These are phyloP conservation scores for Tephrocybe sp. DNA, from an alignment of 768 basidiomycete species.

Conservation along the genomic window DNA sequence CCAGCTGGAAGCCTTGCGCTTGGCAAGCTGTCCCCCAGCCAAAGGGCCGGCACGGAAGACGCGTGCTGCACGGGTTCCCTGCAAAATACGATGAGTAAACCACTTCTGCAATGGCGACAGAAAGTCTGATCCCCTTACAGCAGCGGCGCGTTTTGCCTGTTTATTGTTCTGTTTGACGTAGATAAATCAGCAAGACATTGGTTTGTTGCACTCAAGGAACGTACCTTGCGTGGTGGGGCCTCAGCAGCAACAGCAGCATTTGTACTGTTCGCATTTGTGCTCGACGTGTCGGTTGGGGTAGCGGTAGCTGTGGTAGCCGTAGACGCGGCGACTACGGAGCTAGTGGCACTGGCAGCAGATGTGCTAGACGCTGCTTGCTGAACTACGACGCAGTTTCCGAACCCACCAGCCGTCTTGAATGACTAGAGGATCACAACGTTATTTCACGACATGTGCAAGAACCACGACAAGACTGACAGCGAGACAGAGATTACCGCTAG, in stretches of 20 bases:
- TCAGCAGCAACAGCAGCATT: slow-evolving; percentile 6
- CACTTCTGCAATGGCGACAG: too few relatives aligned
- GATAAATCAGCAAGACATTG: neutral
- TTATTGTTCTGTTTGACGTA: neutral
- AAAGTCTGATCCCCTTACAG: too few relatives aligned
- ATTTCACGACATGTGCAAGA: neutral
- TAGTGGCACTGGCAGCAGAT: neutral
- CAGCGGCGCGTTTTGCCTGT: slow-evolving; percentile 13
- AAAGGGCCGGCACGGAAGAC: slow-evolving; percentile 31
- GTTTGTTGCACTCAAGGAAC: neutral
- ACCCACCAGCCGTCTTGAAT: slow-evolving; percentile 47
- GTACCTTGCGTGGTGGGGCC: slow-evolving; percentile 3
- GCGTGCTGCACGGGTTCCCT: slow-evolving; percentile 43
- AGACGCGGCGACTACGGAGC: slow-evolving; percentile 5
- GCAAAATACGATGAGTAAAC: neutral
- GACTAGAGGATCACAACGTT: slow-evolving; percentile 24
- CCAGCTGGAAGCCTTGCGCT: slow-evolving; percentile 27
- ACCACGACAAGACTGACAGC: slow-evolving; percentile 30
- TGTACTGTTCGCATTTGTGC: neutral
- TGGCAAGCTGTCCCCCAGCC: slow-evolving; percentile 16
- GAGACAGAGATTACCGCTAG: slow-evolving; percentile 44
- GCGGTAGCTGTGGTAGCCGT: slow-evolving; percentile 12
- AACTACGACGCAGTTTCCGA: slow-evolving; percentile 57
- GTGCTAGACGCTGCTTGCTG: slow-evolving; percentile 30
- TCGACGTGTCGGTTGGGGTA: neutral